Base-by-base conservation (phyloP, 2,329 filamentous ascomycete species). In the Apiospora arundinis region DNA sequence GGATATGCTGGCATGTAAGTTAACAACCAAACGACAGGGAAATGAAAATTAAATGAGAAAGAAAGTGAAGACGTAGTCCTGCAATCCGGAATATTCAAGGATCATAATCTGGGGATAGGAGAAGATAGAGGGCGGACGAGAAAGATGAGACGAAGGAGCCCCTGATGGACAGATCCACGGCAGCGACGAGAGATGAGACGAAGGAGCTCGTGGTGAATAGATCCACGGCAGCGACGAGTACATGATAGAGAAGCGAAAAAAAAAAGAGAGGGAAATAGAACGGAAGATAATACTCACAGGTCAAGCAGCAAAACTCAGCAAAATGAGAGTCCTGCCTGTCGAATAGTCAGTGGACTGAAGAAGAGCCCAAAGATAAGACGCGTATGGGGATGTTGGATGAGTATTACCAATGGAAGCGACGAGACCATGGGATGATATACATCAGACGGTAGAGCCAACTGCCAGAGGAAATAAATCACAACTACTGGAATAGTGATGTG, bases 341-440 rank as follows among this genome's bases (percentile, higher is more conserved):
- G 32, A 63, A 40, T 23, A 63, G 56, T 63, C 32, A 63, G 56
- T 40, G 56, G 32, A 40, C 56, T 63, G 56, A 63, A 63, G 21
- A 23, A 63, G 56, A n/a, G 56, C 32, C 32, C 18, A 63, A 32
- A 9, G 21, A n/a, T 9, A 8, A 63, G 32, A 40, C 16, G 28
- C 25, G 28, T 37, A 21, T 37, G 48, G 46, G 6, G 16, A 32
- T 37, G 18, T 21, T 37, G 52, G 52, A 6, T 4, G 32, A 16
- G 37, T n/a, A 60, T 11, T 11, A 12, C 52, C 28, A 37, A n/a
- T 60, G 18, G 52, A 37, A 60, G 52, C 28, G 14, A 37, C 28
- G 18, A 60, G 28, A 37, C 18, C 28, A 28, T 16, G 25, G 16
- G 25, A 60, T 37, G 52, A 37, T 9, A 37, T 16, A 18, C 25